A percentile compares a stretch with the other conserved stretches of the same genome.
phyloP scores from a whole-genome alignment of 2,329 filamentous ascomycete species.

The Fusarium tuaranense region DNA sequence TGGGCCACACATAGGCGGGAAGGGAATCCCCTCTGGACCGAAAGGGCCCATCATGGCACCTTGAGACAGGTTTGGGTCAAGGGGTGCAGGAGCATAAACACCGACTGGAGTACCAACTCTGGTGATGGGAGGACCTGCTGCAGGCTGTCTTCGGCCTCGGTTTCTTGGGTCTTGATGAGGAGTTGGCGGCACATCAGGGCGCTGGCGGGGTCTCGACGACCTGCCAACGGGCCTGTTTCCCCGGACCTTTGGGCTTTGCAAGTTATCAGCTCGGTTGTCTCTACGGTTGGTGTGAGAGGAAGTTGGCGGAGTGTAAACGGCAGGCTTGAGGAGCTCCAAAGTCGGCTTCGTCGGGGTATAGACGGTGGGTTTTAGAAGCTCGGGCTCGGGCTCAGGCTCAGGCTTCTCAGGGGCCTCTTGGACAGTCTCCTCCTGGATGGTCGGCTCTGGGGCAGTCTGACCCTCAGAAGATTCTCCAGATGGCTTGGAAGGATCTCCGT shows the following conservation, averaged over 20 bases:
- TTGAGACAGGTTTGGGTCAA: background rate
- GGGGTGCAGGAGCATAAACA: background rate
- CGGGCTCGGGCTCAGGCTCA: background rate
- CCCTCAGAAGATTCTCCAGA: background rate
- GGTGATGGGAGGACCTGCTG: background rate
- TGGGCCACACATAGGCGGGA: constrained; percentile 5
- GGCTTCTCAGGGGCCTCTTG: background rate
- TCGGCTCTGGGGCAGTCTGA: background rate
- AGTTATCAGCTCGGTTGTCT: background rate
- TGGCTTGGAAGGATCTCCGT: background rate
- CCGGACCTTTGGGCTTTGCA: background rate
- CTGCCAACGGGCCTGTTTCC: background rate
- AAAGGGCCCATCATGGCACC: background rate
- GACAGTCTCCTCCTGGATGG: background rate
- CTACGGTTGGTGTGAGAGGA: constrained; percentile 7
- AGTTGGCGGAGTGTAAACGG: constrained; percentile 29
- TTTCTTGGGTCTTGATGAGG: constrained; percentile 25
- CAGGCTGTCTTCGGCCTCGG: constrained; percentile 2
- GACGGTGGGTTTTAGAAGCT: constrained; percentile 22
- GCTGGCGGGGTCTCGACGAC: constrained; percentile 1
- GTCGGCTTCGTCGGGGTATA: constrained; percentile 25
- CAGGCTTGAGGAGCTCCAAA: constrained; percentile 20
- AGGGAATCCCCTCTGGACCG: background rate
- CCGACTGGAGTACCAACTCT: background rate
- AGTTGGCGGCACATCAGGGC: constrained; percentile 24